These are phyloP conservation scores for Ilyonectria destructans DNA, from an alignment of 2,329 filamentous ascomycete species.

Conservation along the genomic window DNA sequence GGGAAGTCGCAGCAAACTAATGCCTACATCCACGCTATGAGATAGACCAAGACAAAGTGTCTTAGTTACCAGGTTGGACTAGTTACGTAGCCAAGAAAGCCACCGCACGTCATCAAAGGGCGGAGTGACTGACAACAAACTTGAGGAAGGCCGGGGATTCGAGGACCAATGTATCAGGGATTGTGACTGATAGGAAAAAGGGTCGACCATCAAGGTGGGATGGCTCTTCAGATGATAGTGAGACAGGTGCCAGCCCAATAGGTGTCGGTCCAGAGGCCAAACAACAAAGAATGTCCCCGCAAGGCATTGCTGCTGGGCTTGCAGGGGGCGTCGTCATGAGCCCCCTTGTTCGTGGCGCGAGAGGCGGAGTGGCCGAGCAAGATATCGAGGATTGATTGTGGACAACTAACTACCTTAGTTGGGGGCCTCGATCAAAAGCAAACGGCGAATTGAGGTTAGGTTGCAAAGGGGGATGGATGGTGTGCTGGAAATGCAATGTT, in stretches of 20 bases:
- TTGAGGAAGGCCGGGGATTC: neutral
- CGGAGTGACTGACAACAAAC: neutral
- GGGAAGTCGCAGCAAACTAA: neutral
- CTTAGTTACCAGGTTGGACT: neutral
- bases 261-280: neutral
- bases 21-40: neutral
- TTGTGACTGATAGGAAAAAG: neutral
- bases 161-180: neutral
- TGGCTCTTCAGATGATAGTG: neutral
- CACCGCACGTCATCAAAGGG: neutral
- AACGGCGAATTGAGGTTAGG: no score
- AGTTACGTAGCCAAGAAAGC: neutral
- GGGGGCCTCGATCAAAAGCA: no score
- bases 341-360: neutral
- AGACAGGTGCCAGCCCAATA: neutral
- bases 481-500: no score
- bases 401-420: neutral
- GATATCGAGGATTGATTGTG: neutral
- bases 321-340: neutral
- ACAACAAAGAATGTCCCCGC: neutral
- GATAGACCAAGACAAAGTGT: neutral
- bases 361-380: neutral
- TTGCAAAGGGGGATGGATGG: no score
- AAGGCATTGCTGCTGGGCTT: neutral
- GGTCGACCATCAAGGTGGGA: neutral